Percentiles rank a stretch among this genome's conserved stretches.
These are phyloP conservation scores for Capronia coronata DNA, from an alignment of 2,329 filamentous ascomycete genomes.

Conservation along the genomic window DNA sequence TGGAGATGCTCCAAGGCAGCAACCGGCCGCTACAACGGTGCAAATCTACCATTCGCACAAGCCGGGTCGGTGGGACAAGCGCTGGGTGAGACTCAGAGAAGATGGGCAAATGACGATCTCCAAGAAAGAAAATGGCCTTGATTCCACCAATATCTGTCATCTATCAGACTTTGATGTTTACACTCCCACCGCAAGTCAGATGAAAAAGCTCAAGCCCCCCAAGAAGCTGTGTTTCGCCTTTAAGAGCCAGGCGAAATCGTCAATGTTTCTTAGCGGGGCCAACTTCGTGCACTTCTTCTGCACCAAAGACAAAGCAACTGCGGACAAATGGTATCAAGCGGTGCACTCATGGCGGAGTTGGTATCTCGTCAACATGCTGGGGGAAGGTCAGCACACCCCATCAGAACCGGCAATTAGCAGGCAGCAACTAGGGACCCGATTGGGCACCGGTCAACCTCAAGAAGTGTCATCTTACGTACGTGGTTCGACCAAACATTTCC, in stretches of 20 bases:
- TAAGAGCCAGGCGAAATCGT: constrained; percentile 85
- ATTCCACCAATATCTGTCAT: constrained; percentile 64
- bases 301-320: constrained; percentile 63
- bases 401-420: not conserved
- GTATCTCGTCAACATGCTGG: constrained; percentile 73
- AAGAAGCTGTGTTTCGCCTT: constrained; percentile 81
- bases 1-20: constrained; percentile 55
- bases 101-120: constrained; percentile 66
- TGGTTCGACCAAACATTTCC: constrained; percentile 60
- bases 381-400: constrained; percentile 43
- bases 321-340: constrained; percentile 61
- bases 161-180: constrained; percentile 92
- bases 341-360: constrained; percentile 84
- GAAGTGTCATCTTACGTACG: constrained; percentile 54
- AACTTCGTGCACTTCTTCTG: constrained; percentile 92
- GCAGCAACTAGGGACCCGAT: not conserved
- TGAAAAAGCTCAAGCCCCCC: constrained; percentile 70
- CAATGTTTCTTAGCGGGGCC: constrained; percentile 71
- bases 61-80: constrained; percentile 82
- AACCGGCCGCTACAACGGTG: constrained; percentile 61
- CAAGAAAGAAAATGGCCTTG: constrained; percentile 61
- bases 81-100: constrained; percentile 64
- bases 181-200: constrained; percentile 61
- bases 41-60: constrained; percentile 74
- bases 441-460: constrained; percentile 34